Percentiles rank a stretch among this genome's conserved stretches.
Conservation (phyloP, 345 rosid genomes). For the Linum lewisii region DNA sequence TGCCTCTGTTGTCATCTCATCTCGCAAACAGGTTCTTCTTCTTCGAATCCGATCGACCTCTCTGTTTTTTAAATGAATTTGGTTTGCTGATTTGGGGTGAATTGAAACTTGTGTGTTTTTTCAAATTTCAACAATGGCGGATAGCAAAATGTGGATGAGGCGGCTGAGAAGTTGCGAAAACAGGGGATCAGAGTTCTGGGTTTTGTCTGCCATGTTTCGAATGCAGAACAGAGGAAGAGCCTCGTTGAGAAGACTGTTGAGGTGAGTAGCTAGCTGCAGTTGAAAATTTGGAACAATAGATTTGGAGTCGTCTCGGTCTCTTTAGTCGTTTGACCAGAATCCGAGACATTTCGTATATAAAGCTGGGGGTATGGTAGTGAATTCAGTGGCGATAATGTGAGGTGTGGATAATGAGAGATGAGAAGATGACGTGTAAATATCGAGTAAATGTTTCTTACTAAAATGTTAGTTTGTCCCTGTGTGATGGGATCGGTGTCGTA, state of each 20-base stretch:
- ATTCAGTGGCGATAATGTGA: no score
- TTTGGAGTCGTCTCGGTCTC: no score
- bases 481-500: no score
- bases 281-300: no score
- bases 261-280: no score
- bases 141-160: conserved; percentile 77
- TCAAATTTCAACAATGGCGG: no score
- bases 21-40: conserved; percentile 50
- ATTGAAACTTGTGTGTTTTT: not conserved
- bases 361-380: no score
- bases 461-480: no score
- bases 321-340: no score
- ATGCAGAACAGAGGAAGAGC: conserved; percentile 60
- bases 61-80: not conserved
- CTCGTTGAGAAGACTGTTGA: conserved; percentile 56
- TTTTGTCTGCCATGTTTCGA: conserved; percentile 81
- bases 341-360: no score
- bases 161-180: conserved; percentile 55
- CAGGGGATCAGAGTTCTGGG: conserved; percentile 59
- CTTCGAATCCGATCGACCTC: not conserved
- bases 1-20: conserved; percentile 61
- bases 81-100: not conserved
- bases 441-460: no score
- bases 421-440: not conserved
- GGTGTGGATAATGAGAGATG: no score